Percentiles rank a stretch among this genome's conserved stretches.
Evolutionary conservation across 148 eudicot genomes (phyloP).

Genomic region (Rheum nobile): DNA sequence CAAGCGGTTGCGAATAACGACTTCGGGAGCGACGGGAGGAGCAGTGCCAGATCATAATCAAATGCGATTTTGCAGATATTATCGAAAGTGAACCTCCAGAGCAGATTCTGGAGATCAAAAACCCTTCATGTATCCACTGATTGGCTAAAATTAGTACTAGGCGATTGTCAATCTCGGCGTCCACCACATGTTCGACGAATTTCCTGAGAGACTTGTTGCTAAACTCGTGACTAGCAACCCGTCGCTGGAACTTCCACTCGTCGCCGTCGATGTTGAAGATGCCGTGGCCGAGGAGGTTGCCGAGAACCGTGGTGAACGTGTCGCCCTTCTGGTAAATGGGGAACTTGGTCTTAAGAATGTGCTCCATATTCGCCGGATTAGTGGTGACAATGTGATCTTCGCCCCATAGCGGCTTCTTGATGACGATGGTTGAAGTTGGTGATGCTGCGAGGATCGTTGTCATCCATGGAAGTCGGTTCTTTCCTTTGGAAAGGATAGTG

Average conservation of each 20-base stretch:
- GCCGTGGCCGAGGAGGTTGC: too few relatives aligned
- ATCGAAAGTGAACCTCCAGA: too few relatives aligned
- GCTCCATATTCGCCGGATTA: constrained; percentile 16
- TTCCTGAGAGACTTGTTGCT: constrained; percentile 30
- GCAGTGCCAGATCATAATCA: too few relatives aligned
- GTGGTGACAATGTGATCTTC: constrained; percentile 13
- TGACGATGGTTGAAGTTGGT: constrained; percentile 9
- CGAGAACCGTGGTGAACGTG: too few relatives aligned
- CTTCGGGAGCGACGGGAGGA: too few relatives aligned
- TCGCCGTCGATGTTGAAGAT: too few relatives aligned
- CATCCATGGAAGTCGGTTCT: constrained; percentile 12
- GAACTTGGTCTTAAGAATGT: too few relatives aligned
- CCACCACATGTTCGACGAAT: constrained; percentile 30
- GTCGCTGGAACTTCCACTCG: constrained; percentile 38
- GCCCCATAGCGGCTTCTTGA: constrained; percentile 15
- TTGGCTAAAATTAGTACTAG: constrained; percentile 21
- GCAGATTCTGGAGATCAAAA: constrained; percentile 23
- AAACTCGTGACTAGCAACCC: constrained; percentile 32
- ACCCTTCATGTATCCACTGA: constrained; percentile 9
- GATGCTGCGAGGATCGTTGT: constrained; percentile 9
- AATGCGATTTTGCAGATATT: too few relatives aligned
- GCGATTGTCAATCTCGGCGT: constrained; percentile 23
- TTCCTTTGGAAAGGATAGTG: too few relatives aligned
- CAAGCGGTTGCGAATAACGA: constrained; percentile 3
- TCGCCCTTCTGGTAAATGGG: too few relatives aligned